A percentile compares a stretch with the other conserved stretches of the same genome.
Evolutionary conservation across 1,139 yeast genomes (phyloP).

Genomic region (Sugiyamaella grinbergsii): DNA sequence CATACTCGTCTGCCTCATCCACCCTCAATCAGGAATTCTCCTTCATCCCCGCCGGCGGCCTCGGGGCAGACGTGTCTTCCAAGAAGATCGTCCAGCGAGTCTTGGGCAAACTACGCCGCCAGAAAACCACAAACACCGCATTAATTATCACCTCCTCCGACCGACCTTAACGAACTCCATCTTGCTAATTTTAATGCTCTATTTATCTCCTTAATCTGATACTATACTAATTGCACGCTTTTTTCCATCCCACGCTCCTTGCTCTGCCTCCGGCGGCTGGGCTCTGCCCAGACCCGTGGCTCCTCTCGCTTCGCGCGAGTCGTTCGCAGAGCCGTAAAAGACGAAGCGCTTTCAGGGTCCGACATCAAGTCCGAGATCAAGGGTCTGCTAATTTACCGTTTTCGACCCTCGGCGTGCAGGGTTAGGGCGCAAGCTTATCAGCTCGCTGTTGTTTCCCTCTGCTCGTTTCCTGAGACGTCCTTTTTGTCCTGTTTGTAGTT

Average conservation of each 20-base stretch:
- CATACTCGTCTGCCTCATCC: slow-evolving; percentile 11
- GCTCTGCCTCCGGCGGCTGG: slow-evolving; percentile 3
- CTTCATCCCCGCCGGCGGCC: slow-evolving; percentile 32
- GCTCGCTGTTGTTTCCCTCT: background rate
- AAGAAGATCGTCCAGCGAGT: slow-evolving; percentile 33
- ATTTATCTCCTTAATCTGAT: slow-evolving; percentile 1
- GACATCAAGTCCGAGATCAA: background rate
- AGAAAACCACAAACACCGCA: slow-evolving; percentile 29
- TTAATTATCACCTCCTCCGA: slow-evolving; percentile 37
- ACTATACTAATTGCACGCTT: background rate
- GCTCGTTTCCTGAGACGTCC: no score
- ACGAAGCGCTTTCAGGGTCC: background rate
- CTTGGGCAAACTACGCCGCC: slow-evolving; percentile 35
- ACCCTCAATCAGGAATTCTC: slow-evolving; percentile 16
- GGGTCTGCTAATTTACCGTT: background rate
- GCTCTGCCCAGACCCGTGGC: slow-evolving; percentile 1
- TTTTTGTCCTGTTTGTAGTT: no score
- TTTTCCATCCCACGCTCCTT: background rate
- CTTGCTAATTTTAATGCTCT: background rate
- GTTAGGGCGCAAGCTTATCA: background rate
- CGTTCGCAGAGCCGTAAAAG: background rate
- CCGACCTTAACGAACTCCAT: slow-evolving; percentile 4
- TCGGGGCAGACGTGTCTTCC: slow-evolving; percentile 27
- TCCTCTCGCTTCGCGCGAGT: background rate
- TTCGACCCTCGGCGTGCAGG: background rate